Evolutionary conservation across 2,329 filamentous ascomycete genomes (phyloP), one percentile per base, ranked within the genome.

Genomic region (Colletotrichum sp.): DNA sequence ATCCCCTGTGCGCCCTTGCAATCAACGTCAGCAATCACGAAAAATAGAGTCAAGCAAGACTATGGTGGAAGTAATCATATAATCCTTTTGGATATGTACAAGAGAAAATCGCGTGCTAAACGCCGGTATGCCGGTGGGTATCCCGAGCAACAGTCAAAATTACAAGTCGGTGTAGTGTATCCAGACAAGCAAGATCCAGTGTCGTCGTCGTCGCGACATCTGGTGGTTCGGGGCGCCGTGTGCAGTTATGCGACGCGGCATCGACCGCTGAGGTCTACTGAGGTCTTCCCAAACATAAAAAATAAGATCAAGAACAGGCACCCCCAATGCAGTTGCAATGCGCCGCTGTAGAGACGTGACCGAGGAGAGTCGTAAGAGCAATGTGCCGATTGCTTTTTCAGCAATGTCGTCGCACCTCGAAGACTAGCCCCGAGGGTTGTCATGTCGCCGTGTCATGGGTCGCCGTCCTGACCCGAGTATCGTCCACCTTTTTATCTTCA

Each of bases 51-150:
- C 48, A 15, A 52, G 27, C 15, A 32, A 19, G 15, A 16, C 30
- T 12, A 1, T n/a, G 32, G 8, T 59, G 11, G 30, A 55, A 67
- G 60, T 71, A 63, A 36, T 74, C 74, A 75, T 76, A 52, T 75
- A 75, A 55, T 75, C 65, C 60, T 22, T 52, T 52, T 71, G 39
- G 66, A 76, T 75, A 76, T 75, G 67, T 75, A 76, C 52, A 75
- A 39, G 32, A 66, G 67, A 70, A 76, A 70, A 39, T 25, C 66
- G 71, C 74, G 61, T 75, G 65, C 48, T 60, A 30, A 55, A 69
- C 74, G 71, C 65, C 36, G 39, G 52, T 52, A 55, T 67, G 60
- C 65, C n/a, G n/a, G 25, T 16, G 67, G 60, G 60, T 57, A 63
- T 74, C 48, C 66, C 71, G 28, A 75, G 52, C 60, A 76, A 27